A percentile compares a stretch with the other conserved stretches of the same genome.
phyloP scores from a whole-genome alignment of 148 eudicot genomes.

The Vaccinium corymbosum region DNA sequence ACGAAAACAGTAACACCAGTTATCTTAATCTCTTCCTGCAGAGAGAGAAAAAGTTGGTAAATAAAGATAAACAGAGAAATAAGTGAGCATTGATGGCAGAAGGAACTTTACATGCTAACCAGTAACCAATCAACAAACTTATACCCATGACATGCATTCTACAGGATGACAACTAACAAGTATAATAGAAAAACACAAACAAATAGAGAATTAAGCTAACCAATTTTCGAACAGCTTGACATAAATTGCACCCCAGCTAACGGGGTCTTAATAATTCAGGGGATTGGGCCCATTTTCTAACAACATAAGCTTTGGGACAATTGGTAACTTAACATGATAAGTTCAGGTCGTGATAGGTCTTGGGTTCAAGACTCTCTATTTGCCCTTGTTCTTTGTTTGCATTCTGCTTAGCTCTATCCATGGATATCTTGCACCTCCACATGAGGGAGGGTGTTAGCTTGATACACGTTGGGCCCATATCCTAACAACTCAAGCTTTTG shows the following conservation, averaged over 20 bases:
- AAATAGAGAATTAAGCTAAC: background rate
- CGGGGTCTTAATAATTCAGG: too few relatives aligned
- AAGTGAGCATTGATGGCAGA: background rate
- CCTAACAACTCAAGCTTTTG: background rate
- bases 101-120: background rate
- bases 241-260: background rate
- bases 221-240: background rate
- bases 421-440: background rate
- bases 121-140: background rate
- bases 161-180: background rate
- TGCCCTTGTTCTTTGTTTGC: background rate
- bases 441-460: background rate
- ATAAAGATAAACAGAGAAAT: background rate
- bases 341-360: background rate
- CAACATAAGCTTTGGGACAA: background rate
- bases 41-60: conserved; percentile 8
- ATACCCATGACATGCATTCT: background rate
- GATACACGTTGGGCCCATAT: too few relatives aligned
- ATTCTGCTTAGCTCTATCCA: background rate
- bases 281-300: background rate
- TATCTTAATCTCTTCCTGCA: conserved; percentile 94
- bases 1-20: conserved; percentile 62
- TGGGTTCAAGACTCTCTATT: background rate
- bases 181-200: background rate
- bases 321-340: background rate